Evolutionary conservation across 108 stramenopile species (phyloP).

Genomic region (Aurantiochytrium sp.): DNA sequence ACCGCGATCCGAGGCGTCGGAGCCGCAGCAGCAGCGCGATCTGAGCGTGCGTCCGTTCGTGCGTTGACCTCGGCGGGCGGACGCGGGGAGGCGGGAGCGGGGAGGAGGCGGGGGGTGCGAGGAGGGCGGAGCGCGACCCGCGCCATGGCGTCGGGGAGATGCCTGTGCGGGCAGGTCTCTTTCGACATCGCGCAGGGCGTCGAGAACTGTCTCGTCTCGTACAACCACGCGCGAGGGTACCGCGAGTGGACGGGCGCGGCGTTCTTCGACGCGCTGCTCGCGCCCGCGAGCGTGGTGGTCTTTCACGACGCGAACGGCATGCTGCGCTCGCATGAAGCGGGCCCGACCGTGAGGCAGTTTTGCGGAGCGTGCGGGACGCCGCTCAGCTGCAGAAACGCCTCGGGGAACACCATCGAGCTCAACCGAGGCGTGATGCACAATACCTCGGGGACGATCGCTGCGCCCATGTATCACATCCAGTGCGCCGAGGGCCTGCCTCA

Average conservation of each 20-base stretch:
- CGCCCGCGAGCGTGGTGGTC: not conserved
- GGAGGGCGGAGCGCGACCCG: too few species aligned
- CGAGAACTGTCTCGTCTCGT: not conserved
- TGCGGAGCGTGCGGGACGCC: slow-evolving; percentile 13
- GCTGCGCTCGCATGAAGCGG: not conserved
- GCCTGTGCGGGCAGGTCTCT: not conserved
- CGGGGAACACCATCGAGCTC: not conserved
- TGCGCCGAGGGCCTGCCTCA: not conserved
- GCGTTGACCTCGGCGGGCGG: too few species aligned
- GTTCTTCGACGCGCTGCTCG: not conserved
- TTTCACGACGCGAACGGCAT: not conserved
- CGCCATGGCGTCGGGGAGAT: not conserved
- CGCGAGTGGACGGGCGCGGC: not conserved
- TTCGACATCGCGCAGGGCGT: not conserved
- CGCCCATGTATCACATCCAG: not conserved
- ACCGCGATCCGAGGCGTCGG: too few species aligned
- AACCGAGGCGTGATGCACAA: not conserved
- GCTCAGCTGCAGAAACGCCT: not conserved
- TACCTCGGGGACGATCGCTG: not conserved
- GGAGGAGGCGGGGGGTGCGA: too few species aligned
- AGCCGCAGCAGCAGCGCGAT: too few species aligned
- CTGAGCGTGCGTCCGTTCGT: too few species aligned
- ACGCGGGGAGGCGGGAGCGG: too few species aligned
- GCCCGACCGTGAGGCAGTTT: not conserved
- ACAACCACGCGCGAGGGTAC: not conserved